phyloP scores from a whole-genome alignment of 139 green algal genomes.

The Prasinococcaceae sp. region DNA sequence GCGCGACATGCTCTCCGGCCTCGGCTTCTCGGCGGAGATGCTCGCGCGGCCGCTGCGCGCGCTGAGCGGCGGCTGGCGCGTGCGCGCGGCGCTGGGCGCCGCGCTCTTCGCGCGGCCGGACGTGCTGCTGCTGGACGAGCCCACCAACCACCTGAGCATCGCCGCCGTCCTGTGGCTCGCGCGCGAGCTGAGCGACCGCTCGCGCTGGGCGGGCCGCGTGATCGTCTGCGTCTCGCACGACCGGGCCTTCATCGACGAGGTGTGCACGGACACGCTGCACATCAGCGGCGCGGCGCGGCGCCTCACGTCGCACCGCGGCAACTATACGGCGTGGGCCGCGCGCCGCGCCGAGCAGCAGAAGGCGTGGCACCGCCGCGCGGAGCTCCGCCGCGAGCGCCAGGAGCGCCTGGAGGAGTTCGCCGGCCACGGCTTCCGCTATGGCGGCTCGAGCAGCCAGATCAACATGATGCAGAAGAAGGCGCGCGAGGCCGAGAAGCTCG shows the following conservation, averaged over 20 bases:
- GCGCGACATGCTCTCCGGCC: conserved; percentile 2
- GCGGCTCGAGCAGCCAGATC: conserved; percentile 8
- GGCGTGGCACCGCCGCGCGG: conserved; percentile 4
- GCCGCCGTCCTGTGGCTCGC: conserved; percentile 23
- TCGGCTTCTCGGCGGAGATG: conserved; percentile 19
- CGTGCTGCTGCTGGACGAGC: conserved; percentile 71
- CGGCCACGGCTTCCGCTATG: conserved; percentile 19
- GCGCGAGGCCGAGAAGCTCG: conserved; percentile 16
- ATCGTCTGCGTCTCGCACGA: conserved; percentile 24
- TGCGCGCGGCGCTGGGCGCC: conserved; percentile 26
- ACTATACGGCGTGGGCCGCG: conserved; percentile 19
- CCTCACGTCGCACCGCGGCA: conserved; percentile 8
- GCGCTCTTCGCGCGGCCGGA: conserved; percentile 37
- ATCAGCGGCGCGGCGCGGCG: conserved; percentile 14
- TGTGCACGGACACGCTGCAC: conserved; percentile 17
- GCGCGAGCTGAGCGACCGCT: conserved; percentile 2
- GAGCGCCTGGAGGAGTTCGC: conserved; percentile 17
- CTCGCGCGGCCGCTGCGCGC: conserved; percentile 1
- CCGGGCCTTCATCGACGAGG: conserved; percentile 21
- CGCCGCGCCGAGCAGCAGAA: conserved; percentile 22
- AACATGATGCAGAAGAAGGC: conserved; percentile 16
- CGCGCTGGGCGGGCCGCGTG: conserved; percentile 11
- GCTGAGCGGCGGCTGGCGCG: conserved; percentile 23
- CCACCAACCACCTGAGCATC: conserved; percentile 30
- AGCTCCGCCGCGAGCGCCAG: conserved; percentile 12